phyloP scores from a whole-genome alignment of 1,139 yeast genomes.

The Geotrichum klebahnii region DNA sequence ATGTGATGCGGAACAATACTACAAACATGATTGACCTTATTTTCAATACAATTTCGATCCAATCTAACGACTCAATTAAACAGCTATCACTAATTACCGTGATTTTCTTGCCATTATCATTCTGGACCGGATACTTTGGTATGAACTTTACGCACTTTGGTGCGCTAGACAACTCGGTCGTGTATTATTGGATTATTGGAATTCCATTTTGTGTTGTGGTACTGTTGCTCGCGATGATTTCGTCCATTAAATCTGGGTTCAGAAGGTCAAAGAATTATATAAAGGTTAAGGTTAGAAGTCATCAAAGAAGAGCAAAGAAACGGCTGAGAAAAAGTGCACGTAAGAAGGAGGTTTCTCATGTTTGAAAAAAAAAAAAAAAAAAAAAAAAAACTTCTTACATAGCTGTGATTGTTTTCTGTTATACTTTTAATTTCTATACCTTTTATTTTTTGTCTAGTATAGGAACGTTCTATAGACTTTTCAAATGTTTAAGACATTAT shows the following conservation, averaged over 20 bases:
- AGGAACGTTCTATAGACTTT: background rate
- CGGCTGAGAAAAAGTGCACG: slow-evolving; percentile 14
- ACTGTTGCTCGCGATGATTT: slow-evolving; percentile 18
- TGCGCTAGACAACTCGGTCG: slow-evolving; percentile 36
- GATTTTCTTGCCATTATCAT: slow-evolving; percentile 51
- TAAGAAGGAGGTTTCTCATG: slow-evolving; percentile 9
- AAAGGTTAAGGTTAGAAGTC: slow-evolving; percentile 11
- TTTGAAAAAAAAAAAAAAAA: no score
- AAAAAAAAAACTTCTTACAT: background rate
- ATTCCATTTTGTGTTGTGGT: slow-evolving; percentile 19
- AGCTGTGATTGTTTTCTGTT: no score
- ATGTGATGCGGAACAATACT: slow-evolving; percentile 49
- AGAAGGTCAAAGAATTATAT: slow-evolving; percentile 4
- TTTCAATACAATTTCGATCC: slow-evolving; percentile 52
- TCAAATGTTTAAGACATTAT: background rate
- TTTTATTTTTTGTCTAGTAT: background rate
- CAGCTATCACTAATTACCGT: slow-evolving; percentile 51
- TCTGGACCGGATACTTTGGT: slow-evolving; percentile 57
- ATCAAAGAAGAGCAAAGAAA: slow-evolving; percentile 17
- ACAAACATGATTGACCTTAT: slow-evolving; percentile 49
- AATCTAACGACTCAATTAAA: slow-evolving; percentile 50
- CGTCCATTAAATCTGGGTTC: slow-evolving; percentile 10
- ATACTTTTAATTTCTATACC: background rate
- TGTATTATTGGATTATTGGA: slow-evolving; percentile 17
- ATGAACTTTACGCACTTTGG: slow-evolving; percentile 53